phyloP scores from a whole-genome alignment of 1,284 basidiomycete species.

The Cutaneotrichosporon mucoides region DNA sequence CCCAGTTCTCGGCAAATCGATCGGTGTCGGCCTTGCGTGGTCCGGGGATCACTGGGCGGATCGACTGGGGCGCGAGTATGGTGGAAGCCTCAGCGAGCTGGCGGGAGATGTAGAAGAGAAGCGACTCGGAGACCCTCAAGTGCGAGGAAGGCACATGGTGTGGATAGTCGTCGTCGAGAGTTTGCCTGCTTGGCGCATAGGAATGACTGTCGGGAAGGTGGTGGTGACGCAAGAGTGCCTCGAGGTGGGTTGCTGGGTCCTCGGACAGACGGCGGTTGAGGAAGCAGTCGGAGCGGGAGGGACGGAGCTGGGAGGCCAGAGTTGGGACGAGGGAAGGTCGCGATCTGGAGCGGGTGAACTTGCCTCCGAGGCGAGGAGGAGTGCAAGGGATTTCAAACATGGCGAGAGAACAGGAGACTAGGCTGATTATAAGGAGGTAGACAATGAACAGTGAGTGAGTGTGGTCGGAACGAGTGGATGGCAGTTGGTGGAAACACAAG shows the following conservation, averaged over 20 bases:
- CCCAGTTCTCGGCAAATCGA: conserved; percentile 1
- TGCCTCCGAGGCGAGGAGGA: too few species aligned
- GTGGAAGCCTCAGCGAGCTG: background rate
- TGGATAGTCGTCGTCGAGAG: background rate
- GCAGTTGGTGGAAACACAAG: background rate
- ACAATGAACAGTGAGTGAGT: background rate
- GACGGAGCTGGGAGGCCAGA: background rate
- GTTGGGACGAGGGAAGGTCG: too few species aligned
- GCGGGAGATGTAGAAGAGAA: background rate
- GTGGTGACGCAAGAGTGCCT: background rate
- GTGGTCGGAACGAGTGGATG: too few species aligned
- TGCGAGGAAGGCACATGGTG: background rate
- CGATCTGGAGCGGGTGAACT: too few species aligned
- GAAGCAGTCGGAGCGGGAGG: background rate
- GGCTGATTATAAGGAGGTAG: background rate
- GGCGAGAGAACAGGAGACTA: background rate
- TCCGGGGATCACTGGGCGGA: background rate
- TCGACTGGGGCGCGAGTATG: background rate
- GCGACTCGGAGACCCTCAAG: background rate
- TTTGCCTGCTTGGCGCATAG: background rate
- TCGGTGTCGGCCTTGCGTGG: conserved; percentile 3
- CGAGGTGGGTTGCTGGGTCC: conserved; percentile 1
- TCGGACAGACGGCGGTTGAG: background rate
- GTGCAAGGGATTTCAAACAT: background rate
- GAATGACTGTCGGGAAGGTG: background rate